Conservation (phyloP, 495 filamentous ascomycete species). For the Durotheca rogersii region DNA sequence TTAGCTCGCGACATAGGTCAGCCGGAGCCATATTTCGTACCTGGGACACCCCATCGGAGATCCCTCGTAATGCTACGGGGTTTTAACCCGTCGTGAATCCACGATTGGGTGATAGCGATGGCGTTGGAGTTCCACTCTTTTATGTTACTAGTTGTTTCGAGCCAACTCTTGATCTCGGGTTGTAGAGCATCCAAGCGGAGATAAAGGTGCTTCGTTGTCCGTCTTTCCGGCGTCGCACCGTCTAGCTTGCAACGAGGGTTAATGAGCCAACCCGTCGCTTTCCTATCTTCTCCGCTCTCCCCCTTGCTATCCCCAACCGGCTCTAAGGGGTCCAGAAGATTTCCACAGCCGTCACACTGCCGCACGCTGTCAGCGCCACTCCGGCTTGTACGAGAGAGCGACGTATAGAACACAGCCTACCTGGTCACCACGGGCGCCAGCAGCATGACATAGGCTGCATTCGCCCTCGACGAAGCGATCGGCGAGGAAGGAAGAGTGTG, state of each 20-base stretch:
- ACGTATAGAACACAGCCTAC: slow-evolving; percentile 1
- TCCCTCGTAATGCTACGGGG: slow-evolving; percentile 89
- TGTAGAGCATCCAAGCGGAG: slow-evolving; percentile 78
- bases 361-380: slow-evolving; percentile 45
- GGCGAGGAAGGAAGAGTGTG: slow-evolving; percentile 81
- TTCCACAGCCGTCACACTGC: slow-evolving; percentile 79
- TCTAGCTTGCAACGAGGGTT: slow-evolving; percentile 78
- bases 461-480: slow-evolving; percentile 93
- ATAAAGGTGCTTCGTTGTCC: slow-evolving; percentile 66
- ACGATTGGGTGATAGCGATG: slow-evolving; percentile 66
- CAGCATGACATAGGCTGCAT: slow-evolving; percentile 76
- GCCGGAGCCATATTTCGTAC: slow-evolving; percentile 8
- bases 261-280: slow-evolving; percentile 40
- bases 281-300: slow-evolving; percentile 24
- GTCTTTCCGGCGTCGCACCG: slow-evolving; percentile 69
- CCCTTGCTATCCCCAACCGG: slow-evolving; percentile 21
- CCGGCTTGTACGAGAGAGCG: slow-evolving; percentile 64
- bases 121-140: slow-evolving; percentile 77
- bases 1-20: slow-evolving; percentile 5
- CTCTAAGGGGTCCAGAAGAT: slow-evolving; percentile 75
- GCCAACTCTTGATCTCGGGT: slow-evolving; percentile 70
- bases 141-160: slow-evolving; percentile 50
- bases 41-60: slow-evolving; percentile 82
- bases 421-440: slow-evolving; percentile 68
- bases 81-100: slow-evolving; percentile 80